Evolutionary conservation across 2,329 filamentous ascomycete species (phyloP), one percentile per base, ranked within the genome.

Genomic region (Macroventuria anomochaeta): DNA sequence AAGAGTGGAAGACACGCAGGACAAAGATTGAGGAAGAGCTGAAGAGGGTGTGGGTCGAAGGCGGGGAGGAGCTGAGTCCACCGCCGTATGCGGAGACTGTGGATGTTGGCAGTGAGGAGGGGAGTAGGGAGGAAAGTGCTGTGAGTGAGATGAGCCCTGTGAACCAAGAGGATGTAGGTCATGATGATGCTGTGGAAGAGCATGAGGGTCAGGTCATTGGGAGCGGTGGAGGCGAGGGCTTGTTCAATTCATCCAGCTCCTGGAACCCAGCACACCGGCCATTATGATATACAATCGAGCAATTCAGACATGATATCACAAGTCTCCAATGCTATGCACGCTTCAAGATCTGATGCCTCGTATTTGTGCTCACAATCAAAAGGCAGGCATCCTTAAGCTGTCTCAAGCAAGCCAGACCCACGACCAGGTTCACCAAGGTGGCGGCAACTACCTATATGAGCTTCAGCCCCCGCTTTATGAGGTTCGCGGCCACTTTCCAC

Each of bases 1-100:
- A 93, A 47, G 83, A 87, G 64, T 96, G 91, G 91, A 91, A 93
- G 79, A 77, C 78, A 61, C 83, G 95, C 43, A 85, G 86, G 29
- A 82, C 86, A 43, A 89, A 92, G 73, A 96, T 99, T 66, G 92
- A 97, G 67, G 76, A 77, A 36, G 93, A 99, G 77, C 78, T 99
- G 53, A 85, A 75, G 34, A 80, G 80, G 59, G 85, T 88, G 5
- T 87, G 85, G 81, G 76, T 85, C 18, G 75, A 78, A n/a, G 55
- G 54, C 0, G 72, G 70, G 2, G 73, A 74, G 31, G 73, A 74
- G 44, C 54, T 79, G 53, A 59, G 65, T 28, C 67, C 75, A 34
- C 75, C 76, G 18, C 60, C 64, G 12, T 78, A 77, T 55, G 49
- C 58, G 26, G 68, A 71, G 40, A 51, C 46, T 46, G 54, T 58